These are phyloP conservation scores for Chenopodium formosanum DNA, from an alignment of 148 eudicot species.

Conservation along the genomic window DNA sequence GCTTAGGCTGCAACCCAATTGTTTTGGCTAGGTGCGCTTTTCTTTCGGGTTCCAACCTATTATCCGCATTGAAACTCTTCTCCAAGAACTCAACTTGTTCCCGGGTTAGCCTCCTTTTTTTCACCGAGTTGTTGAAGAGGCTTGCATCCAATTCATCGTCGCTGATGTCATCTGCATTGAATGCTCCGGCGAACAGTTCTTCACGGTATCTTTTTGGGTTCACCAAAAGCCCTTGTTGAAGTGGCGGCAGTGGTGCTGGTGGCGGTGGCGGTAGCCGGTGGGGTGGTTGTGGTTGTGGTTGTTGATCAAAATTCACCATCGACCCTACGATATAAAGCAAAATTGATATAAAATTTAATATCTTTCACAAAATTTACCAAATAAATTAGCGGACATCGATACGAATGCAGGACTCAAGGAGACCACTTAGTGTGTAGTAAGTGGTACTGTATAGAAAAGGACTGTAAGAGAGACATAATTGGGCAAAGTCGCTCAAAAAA, in stretches of 20 bases:
- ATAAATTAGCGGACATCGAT: not conserved
- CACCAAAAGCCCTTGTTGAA: too few species aligned
- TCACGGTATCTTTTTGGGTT: not conserved
- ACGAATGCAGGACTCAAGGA: too few species aligned
- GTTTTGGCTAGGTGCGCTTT: conserved; percentile 54
- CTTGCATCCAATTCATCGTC: not conserved
- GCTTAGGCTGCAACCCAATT: conserved; percentile 66
- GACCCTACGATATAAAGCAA: not conserved
- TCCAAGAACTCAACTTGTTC: conserved; percentile 63
- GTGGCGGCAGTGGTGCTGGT: too few species aligned
- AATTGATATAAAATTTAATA: not conserved
- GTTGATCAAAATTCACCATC: conserved; percentile 27
- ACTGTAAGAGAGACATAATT: conserved; percentile 15
- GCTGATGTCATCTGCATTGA: not conserved
- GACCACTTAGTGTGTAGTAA: too few species aligned
- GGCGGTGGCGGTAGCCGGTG: not conserved
- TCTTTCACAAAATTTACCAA: not conserved
- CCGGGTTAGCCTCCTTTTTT: conserved; percentile 48
- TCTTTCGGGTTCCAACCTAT: conserved; percentile 76
- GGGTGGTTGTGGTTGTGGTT: not conserved
- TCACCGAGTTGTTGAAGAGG: conserved; percentile 29
- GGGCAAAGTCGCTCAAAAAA: conserved; percentile 13
- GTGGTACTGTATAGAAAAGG: too few species aligned
- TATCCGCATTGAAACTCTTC: conserved; percentile 60
- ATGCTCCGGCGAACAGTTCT: not conserved